Percentiles rank a stretch among this genome's conserved stretches.
These are phyloP conservation scores for Triticum aestivum DNA, from an alignment of 176 grass and related monocot species.

Conservation along the genomic window IWGSC_CS_RefSeq_v2.1 NC_057804.1:581884695-581885194, in stretches of 20 bases:
- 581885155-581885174: conserved; percentile 99
- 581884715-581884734: conserved; percentile 17
- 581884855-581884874: background rate
- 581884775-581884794: background rate
- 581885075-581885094: conserved; percentile 80
- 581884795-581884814: background rate
- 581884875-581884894: conserved; percentile 26
- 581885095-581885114: conserved; percentile 99
- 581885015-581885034: conserved; percentile 67
- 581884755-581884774: conserved; percentile 2
- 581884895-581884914: conserved; percentile 86
- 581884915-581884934: conserved; percentile 78
- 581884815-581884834: background rate
- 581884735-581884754: background rate
- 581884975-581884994: conserved; percentile 79
- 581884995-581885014: conserved; percentile 87
- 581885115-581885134: conserved; percentile 89
- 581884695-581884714: background rate
- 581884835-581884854: background rate
- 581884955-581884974: conserved; percentile 88
- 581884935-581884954: conserved; percentile 94
- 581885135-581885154: conserved; percentile 91
- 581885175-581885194: conserved; percentile 91
- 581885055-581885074: conserved; percentile 82
- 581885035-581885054: conserved; percentile 95